These are phyloP conservation scores for Xerocomellus chrysenteron DNA, from an alignment of 768 basidiomycete species.

Conservation along the genomic window DNA sequence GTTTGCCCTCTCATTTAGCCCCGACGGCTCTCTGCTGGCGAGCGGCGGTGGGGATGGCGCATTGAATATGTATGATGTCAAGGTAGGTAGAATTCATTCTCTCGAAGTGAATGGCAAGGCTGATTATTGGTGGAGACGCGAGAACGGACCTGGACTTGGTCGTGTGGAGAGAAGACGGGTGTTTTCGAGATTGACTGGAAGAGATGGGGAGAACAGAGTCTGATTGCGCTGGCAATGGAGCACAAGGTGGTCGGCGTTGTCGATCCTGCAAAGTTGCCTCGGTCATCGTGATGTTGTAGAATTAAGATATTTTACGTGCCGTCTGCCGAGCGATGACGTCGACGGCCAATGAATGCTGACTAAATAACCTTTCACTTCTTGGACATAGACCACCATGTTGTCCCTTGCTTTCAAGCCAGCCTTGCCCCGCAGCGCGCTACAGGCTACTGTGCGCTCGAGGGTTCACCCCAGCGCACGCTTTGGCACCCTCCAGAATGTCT, in stretches of 20 bases:
- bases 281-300: neutral
- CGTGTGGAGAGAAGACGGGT: slow-evolving; percentile 57
- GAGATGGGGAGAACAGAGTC: slow-evolving; percentile 48
- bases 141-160: slow-evolving; percentile 64
- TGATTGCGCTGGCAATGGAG: slow-evolving; percentile 71
- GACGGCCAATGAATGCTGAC: slow-evolving; percentile 10
- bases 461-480: slow-evolving; percentile 8
- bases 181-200: slow-evolving; percentile 82
- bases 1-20: slow-evolving; percentile 75
- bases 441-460: slow-evolving; percentile 19
- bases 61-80: slow-evolving; percentile 67
- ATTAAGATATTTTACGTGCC: neutral
- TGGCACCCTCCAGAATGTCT: slow-evolving; percentile 20
- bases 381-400: slow-evolving; percentile 18
- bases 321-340: slow-evolving; percentile 13
- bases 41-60: slow-evolving; percentile 81
- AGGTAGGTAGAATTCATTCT: slow-evolving; percentile 48
- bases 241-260: slow-evolving; percentile 66
- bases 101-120: neutral
- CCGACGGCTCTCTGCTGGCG: slow-evolving; percentile 67
- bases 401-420: slow-evolving; percentile 9
- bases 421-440: slow-evolving; percentile 23
- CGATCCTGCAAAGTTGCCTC: slow-evolving; percentile 47
- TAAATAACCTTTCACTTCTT: slow-evolving; percentile 1
- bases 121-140: slow-evolving; percentile 35